A percentile compares a stretch with the other conserved stretches of the same genome.
Evolutionary conservation across 495 filamentous ascomycete species (phyloP).

Genomic region (Hypoxylon fragiforme): DNA sequence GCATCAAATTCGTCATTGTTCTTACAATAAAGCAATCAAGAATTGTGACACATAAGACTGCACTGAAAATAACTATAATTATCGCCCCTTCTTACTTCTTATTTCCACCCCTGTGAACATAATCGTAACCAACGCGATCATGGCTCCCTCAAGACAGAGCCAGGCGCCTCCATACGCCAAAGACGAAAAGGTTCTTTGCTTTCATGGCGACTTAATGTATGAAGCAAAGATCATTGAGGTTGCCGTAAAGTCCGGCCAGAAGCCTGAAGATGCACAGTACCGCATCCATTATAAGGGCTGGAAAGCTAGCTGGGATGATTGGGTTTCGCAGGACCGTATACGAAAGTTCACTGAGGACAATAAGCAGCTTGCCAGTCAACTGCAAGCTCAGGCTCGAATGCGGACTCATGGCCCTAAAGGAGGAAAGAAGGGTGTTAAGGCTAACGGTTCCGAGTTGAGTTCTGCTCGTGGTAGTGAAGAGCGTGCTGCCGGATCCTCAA

Average conservation of each 20-base stretch:
- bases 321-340: slow-evolving; percentile 92
- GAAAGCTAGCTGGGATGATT: slow-evolving; percentile 99
- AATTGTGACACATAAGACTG: no score
- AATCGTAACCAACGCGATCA: no score
- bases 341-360: slow-evolving; percentile 95
- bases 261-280: slow-evolving; percentile 77
- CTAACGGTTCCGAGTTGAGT: slow-evolving; percentile 71
- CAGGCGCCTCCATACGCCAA: slow-evolving; percentile 67
- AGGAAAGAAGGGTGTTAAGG: slow-evolving; percentile 59
- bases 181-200: slow-evolving; percentile 94
- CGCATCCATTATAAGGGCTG: slow-evolving; percentile 98
- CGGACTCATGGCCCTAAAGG: slow-evolving; percentile 51
- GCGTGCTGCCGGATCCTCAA: slow-evolving; percentile 67
- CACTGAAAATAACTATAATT: no score
- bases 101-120: no score
- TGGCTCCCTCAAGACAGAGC: slow-evolving; percentile 46
- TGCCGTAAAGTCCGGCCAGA: slow-evolving; percentile 62
- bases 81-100: no score
- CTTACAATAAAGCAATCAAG: no score
- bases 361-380: slow-evolving; percentile 73
- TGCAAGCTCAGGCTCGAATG: slow-evolving; percentile 61
- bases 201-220: slow-evolving; percentile 94
- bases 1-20: no score
- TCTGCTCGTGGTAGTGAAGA: slow-evolving; percentile 88
- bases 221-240: slow-evolving; percentile 92